Evolutionary conservation across 768 basidiomycete species (phyloP), one percentile per base, ranked within the genome.

Genomic region (Leccinum subtestaceum): DNA sequence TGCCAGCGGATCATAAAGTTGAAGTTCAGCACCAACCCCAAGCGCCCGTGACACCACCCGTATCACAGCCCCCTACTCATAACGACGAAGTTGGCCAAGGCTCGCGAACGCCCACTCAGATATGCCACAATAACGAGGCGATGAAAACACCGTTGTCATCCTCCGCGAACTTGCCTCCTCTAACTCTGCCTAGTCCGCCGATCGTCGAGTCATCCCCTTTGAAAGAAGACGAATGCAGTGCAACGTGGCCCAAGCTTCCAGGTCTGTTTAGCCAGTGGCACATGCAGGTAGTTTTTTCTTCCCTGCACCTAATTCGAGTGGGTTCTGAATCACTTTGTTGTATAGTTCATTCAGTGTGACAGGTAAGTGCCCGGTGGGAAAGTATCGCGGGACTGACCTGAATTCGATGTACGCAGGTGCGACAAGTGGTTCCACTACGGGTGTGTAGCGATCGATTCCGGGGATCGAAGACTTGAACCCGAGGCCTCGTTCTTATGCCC

Each of bases 371-470:
- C n/a, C 23, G 5, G n/a, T 19, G 8, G 10, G 21, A 21, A 31
- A 4, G 4, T 23, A 4, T 12, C 8, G 17, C 25, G 13, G 7
- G 11, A 34, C 47, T 52, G 38, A 23, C 31, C 25, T 47, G 25
- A 21, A 23, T 34, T 27, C 38, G 25, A 21, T 29, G 5, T 46
- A 32, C 50, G 6, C 7, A 81, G 80, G 5, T 81, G 80, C 55
- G 67, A 72, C 2, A 50, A 61, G 56, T 82, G 82, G 83, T 83
- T 80, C 56, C 83, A 84, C 56, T 80, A 77, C 56, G 83, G 79
- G 6, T 84, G 83, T 57, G 76, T 78, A 27, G 81, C 77, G 15
- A 68, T 83, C 40, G 56, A 51, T 12, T 47, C 67, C 2, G 68
- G 64, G 0, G 81, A 84, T 60, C 56, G 65, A 1, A 72, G 80